Evolutionary conservation across 192 early-diverging fungal genomes (phyloP).

Genomic region (Coemansia sp.): DNA sequence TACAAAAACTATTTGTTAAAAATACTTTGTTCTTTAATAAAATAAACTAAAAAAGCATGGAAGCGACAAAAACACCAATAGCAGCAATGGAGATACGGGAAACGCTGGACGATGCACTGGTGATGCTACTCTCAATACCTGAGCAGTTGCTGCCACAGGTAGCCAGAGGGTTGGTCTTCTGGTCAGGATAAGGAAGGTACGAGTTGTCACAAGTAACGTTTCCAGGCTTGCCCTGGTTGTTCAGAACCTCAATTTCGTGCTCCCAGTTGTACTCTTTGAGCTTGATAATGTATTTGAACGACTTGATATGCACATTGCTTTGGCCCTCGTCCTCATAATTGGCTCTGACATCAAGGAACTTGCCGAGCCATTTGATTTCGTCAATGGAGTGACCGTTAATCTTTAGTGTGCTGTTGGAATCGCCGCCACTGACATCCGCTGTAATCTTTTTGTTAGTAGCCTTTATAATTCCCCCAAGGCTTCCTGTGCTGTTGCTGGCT

Average conservation of each 20-base stretch:
- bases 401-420: slow-evolving; percentile 11
- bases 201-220: slow-evolving; percentile 10
- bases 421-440: neutral
- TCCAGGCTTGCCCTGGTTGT: neutral
- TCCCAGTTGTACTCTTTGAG: slow-evolving; percentile 10
- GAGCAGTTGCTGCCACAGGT: too few relatives aligned
- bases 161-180: too few relatives aligned
- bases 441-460: slow-evolving; percentile 13
- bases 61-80: too few relatives aligned
- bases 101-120: too few relatives aligned
- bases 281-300: slow-evolving; percentile 9
- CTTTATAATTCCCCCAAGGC: slow-evolving; percentile 17
- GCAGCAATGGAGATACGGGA: too few relatives aligned
- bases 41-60: neutral
- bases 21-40: neutral
- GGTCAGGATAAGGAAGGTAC: neutral
- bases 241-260: slow-evolving; percentile 2
- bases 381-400: slow-evolving; percentile 5
- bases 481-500: slow-evolving; percentile 16
- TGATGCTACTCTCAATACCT: too few relatives aligned
- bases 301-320: neutral
- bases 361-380: slow-evolving; percentile 29
- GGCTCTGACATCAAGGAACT: slow-evolving; percentile 30
- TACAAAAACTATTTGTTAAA: too few relatives aligned
- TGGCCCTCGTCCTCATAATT: slow-evolving; percentile 1